Evolutionary conservation across 345 rosid species (phyloP).

Genomic region (Eutrema yunnanense): DNA sequence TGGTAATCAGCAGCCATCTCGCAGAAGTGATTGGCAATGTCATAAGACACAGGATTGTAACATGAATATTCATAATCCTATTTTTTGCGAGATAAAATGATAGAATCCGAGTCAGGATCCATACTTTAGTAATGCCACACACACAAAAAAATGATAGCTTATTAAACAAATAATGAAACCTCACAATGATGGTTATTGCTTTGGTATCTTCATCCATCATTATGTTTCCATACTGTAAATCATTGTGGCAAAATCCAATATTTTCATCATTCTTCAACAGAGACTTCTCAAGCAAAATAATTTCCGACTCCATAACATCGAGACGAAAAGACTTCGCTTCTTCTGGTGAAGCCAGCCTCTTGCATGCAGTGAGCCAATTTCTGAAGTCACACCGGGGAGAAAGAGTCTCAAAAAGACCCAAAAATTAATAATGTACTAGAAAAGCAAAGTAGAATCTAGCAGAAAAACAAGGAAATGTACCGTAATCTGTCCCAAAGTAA

Average conservation of each 20-base stretch:
- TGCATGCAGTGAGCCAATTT: constrained; percentile 64
- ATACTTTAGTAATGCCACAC: background rate
- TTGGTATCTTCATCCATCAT: constrained; percentile 86
- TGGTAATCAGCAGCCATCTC: constrained; percentile 97
- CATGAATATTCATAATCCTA: constrained; percentile 96
- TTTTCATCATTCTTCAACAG: constrained; percentile 35
- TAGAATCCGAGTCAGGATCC: background rate
- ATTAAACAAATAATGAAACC: constrained; percentile 22
- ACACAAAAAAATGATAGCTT: background rate
- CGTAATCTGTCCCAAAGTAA: constrained; percentile 77
- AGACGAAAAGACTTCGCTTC: constrained; percentile 61
- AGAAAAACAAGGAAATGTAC: constrained; percentile 31
- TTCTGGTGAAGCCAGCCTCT: constrained; percentile 50
- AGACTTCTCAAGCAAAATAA: constrained; percentile 47
- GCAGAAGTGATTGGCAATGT: constrained; percentile 92
- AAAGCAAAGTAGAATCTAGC: background rate
- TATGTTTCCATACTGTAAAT: constrained; percentile 93
- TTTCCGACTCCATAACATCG: constrained; percentile 60
- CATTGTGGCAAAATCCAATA: constrained; percentile 87
- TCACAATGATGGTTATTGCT: constrained; percentile 82
- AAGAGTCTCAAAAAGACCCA: background rate
- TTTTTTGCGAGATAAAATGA: background rate
- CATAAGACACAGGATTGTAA: constrained; percentile 82
- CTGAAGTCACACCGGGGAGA: constrained; percentile 26
- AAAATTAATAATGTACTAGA: too few relatives aligned